Percentiles rank a stretch among this genome's conserved stretches.
These are phyloP conservation scores for Ganoderma lingzhi DNA, from an alignment of 1,284 basidiomycete species.

Conservation along the genomic window DNA sequence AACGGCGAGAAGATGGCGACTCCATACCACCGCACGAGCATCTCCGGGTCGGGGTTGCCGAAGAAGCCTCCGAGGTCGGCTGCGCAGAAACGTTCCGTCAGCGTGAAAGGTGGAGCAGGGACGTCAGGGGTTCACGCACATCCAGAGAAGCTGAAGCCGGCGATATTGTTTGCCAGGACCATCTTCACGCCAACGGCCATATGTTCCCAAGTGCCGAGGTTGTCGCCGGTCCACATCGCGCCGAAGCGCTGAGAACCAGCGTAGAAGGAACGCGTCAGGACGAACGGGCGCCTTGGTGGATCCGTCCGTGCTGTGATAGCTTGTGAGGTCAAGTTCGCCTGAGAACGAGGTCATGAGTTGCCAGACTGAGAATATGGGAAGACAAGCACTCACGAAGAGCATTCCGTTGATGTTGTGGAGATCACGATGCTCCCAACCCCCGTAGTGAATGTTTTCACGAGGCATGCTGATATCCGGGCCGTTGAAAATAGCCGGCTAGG, in stretches of 20 bases:
- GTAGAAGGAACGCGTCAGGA: constrained; percentile 94
- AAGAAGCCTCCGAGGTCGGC: constrained; percentile 99
- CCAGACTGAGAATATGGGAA: constrained; percentile 11
- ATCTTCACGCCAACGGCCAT: constrained; percentile 95
- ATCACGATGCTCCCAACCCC: constrained; percentile 98
- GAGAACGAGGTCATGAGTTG: constrained; percentile 9
- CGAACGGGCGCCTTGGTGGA: constrained; percentile 87
- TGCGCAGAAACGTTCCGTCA: constrained; percentile 41
- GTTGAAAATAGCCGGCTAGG: constrained; percentile 94
- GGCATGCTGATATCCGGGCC: constrained; percentile 99
- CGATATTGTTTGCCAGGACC: constrained; percentile 90
- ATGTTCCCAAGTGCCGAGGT: constrained; percentile 97
- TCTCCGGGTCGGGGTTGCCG: constrained; percentile 93
- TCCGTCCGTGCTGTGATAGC: constrained; percentile 83
- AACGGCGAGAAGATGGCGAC: constrained; percentile 96
- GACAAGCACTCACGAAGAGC: constrained; percentile 67
- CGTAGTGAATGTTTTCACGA: constrained; percentile 90
- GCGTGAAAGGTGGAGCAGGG: background rate
- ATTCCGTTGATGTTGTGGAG: constrained; percentile 95
- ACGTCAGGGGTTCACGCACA: constrained; percentile 57
- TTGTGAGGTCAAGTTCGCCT: constrained; percentile 90
- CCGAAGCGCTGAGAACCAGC: constrained; percentile 96
- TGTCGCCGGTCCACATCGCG: constrained; percentile 99
- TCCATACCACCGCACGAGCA: constrained; percentile 98
- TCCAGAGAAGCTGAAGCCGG: constrained; percentile 94